Evolutionary conservation across 805 yeast genomes (phyloP).

Genomic region (Nakazawaea ishiwadae): DNA sequence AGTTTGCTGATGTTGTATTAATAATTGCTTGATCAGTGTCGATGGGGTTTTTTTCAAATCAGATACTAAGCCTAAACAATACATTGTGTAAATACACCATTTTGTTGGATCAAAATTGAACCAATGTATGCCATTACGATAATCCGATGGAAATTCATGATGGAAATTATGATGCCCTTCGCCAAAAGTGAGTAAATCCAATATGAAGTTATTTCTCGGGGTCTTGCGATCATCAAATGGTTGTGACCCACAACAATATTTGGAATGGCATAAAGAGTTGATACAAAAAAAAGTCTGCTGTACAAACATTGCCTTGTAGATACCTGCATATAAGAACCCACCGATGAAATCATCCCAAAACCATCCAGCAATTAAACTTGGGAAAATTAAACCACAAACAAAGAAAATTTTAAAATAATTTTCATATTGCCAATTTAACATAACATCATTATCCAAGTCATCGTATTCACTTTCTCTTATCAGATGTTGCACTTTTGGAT

Average conservation of each 20-base stretch:
- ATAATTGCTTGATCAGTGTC: conserved; percentile 63
- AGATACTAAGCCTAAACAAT: conserved; percentile 52
- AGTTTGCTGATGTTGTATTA: conserved; percentile 80
- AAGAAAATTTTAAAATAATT: conserved; percentile 56
- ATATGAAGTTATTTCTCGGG: conserved; percentile 61
- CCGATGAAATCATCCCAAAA: conserved; percentile 73
- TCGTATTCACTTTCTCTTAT: conserved; percentile 42
- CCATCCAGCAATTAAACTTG: conserved; percentile 59
- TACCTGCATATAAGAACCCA: conserved; percentile 77
- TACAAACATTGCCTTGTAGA: conserved; percentile 61
- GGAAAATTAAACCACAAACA: conserved; percentile 48
- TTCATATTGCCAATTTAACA: conserved; percentile 65
- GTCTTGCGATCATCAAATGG: conserved; percentile 74
- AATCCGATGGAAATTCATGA: conserved; percentile 92
- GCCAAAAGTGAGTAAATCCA: conserved; percentile 72
- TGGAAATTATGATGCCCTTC: conserved; percentile 93
- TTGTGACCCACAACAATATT: conserved; percentile 52
- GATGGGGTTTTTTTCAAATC: conserved; percentile 52
- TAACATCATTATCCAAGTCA: conserved; percentile 58
- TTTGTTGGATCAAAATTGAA: conserved; percentile 86
- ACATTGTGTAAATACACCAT: conserved; percentile 55
- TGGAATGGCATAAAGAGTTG: conserved; percentile 74
- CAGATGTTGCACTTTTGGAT: conserved; percentile 43
- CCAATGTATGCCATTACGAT: conserved; percentile 67
- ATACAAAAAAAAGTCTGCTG: conserved; percentile 79